Conservation (phyloP, 2,329 filamentous ascomycete species). For the Colletotrichum coccodes region DNA sequence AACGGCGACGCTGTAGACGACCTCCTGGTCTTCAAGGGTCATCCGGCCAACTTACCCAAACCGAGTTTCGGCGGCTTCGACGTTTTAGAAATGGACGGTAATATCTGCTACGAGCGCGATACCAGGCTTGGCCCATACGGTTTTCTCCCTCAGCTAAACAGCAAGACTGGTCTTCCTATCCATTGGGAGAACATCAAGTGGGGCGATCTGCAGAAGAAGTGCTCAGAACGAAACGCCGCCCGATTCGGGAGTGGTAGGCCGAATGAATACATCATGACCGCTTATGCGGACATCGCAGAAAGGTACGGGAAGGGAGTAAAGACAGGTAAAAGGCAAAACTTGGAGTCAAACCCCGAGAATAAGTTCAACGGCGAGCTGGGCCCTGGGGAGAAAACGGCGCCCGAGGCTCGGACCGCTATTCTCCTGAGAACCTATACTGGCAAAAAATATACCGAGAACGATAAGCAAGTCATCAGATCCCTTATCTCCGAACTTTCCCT, state of each 20-base stretch:
- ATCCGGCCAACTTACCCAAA: constrained; percentile 66
- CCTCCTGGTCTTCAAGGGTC: constrained; percentile 70
- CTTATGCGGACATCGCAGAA: constrained; percentile 41
- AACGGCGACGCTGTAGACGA: constrained; percentile 69
- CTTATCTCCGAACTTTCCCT: constrained; percentile 82
- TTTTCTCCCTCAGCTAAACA: constrained; percentile 54
- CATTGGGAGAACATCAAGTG: constrained; percentile 76
- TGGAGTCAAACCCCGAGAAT: background rate
- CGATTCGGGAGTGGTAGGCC: constrained; percentile 63
- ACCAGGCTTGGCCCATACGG: constrained; percentile 78
- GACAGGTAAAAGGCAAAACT: background rate
- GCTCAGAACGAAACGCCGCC: constrained; percentile 71
- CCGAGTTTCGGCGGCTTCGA: constrained; percentile 72
- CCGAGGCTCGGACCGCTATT: constrained; percentile 70
- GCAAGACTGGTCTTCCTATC: constrained; percentile 54
- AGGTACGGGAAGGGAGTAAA: background rate
- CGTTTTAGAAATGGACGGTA: constrained; percentile 67
- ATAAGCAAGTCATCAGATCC: constrained; percentile 81
- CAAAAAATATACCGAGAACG: constrained; percentile 81
- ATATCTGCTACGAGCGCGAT: constrained; percentile 75
- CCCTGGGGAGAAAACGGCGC: background rate
- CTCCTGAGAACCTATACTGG: constrained; percentile 81
- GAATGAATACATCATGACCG: constrained; percentile 53
- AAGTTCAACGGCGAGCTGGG: background rate
- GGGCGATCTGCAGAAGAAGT: constrained; percentile 76